Base-by-base conservation (phyloP, 2,329 filamentous ascomycete genomes). In the Chaetomium olivaceum region DNA sequence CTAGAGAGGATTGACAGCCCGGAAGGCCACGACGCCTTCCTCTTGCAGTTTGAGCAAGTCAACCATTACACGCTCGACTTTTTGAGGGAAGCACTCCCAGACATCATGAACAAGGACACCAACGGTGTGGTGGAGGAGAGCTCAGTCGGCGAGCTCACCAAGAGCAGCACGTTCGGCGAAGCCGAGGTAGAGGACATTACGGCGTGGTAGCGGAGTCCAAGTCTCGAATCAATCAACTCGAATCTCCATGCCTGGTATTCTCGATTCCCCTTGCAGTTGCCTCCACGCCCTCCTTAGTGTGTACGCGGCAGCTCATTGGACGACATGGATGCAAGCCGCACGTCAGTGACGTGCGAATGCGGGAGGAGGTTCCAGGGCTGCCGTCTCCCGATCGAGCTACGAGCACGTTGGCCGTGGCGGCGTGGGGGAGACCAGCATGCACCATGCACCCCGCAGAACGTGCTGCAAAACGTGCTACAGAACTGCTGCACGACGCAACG, bases 121-220 rank as follows among this genome's bases (percentile, higher is more conserved):
- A 78, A 77, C 2, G 75, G 76, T 27, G 80, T 79, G 64, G 81
- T 81, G 67, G 78, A 75, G 71, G 76, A 81, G 69, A 80, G 82
- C 66, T 74, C 74, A 66, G 82, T 87, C 7, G 88, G 87, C 19
- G 80, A 86, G 72, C 77, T 93, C 68, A 92, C 87, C 21, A 97
- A 96, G 81, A 93, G 86, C 63, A 97, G 93, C 78, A 95, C 91
- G 0, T 97, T 97, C 81, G 93, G 94, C 19, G 93, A 98, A 79
- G 93, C 92, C 1, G 95, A 98, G 79, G 92, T 97, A 23, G 94
- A 94, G 67, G 95, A 98, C 75, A 97, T 97, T 72, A 97, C 93
- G 39, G 93, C 92, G 25, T 97, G 93, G 93, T 97, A 85, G 78
- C 11, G 58, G 58, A 9, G 31, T 33, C 39, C 39, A 9, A 9